Conservation (phyloP, 179 eudicot species). For the Sideroxylon spinosum region DNA sequence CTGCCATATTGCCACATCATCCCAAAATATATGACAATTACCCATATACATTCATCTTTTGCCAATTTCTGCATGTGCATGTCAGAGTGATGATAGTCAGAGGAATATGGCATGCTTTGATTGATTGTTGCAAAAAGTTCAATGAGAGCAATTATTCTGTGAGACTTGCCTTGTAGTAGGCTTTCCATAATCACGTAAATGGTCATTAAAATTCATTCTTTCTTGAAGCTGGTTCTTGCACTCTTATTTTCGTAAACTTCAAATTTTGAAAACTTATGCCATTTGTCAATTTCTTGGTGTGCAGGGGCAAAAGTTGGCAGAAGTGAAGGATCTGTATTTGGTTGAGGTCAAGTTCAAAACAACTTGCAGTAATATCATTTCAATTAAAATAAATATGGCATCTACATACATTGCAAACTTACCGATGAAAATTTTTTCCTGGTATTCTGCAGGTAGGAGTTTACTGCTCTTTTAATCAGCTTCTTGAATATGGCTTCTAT, state of each 20-base stretch:
- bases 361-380: neutral
- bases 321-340: slow-evolving; percentile 85
- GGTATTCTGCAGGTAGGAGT: slow-evolving; percentile 73
- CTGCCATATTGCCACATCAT: neutral
- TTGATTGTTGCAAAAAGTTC: neutral
- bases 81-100: neutral
- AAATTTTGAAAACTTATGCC: slow-evolving; percentile 1
- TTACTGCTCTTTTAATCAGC: slow-evolving; percentile 94
- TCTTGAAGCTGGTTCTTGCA: slow-evolving; percentile 8
- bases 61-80: neutral
- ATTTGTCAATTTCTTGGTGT: slow-evolving; percentile 16
- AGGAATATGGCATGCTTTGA: neutral
- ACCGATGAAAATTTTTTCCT: slow-evolving; percentile 4
- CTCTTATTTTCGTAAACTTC: neutral
- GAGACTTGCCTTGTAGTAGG: neutral
- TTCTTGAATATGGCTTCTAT: slow-evolving; percentile 92
- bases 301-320: slow-evolving; percentile 82
- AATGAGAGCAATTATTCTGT: neutral
- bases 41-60: neutral
- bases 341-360: slow-evolving; percentile 54
- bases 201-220: neutral
- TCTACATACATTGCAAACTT: slow-evolving; percentile 9
- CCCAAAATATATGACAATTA: neutral
- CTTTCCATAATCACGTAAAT: neutral
- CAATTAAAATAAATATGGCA: neutral